Conservation (phyloP, 179 eudicot species). For the Drosera spatulata region DNA sequence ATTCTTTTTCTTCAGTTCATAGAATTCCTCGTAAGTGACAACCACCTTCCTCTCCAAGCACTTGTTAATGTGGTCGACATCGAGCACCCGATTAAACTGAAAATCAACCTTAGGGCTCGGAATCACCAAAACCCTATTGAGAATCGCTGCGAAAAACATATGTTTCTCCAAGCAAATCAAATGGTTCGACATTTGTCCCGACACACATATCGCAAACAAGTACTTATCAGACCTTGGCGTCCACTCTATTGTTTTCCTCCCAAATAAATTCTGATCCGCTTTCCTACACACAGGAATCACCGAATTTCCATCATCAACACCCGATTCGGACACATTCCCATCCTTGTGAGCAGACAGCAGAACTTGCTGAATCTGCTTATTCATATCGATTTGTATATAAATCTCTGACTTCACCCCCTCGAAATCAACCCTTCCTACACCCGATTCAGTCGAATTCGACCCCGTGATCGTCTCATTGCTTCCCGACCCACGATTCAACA, state of each 20-base stretch:
- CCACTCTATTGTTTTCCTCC: slow-evolving; percentile 76
- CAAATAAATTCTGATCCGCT: slow-evolving; percentile 39
- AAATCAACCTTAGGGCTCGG: slow-evolving; percentile 89
- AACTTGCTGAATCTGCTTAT: slow-evolving; percentile 60
- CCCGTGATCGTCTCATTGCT: not conserved
- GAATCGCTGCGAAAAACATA: slow-evolving; percentile 90
- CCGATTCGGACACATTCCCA: slow-evolving; percentile 22
- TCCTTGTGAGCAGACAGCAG: slow-evolving; percentile 52
- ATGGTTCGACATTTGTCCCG: slow-evolving; percentile 97
- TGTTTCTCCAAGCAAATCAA: slow-evolving; percentile 96
- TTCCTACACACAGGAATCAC: slow-evolving; percentile 41
- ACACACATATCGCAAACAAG: slow-evolving; percentile 69
- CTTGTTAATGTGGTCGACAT: slow-evolving; percentile 79
- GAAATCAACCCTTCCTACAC: slow-evolving; percentile 15
- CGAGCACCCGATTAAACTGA: slow-evolving; percentile 58
- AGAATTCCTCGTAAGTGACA: slow-evolving; percentile 72
- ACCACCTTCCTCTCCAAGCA: slow-evolving; percentile 82
- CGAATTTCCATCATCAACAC: slow-evolving; percentile 29
- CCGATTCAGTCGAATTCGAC: slow-evolving; percentile 24
- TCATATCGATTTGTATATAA: slow-evolving; percentile 46
- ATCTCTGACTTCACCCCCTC: slow-evolving; percentile 38
- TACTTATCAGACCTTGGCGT: slow-evolving; percentile 60
- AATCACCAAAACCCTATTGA: slow-evolving; percentile 65
- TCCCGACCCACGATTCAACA: slow-evolving; percentile 16
- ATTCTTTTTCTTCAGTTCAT: slow-evolving; percentile 50